These are phyloP conservation scores for Irpex sp. DNA, from an alignment of 1,284 basidiomycete species.

Conservation along the genomic window DNA sequence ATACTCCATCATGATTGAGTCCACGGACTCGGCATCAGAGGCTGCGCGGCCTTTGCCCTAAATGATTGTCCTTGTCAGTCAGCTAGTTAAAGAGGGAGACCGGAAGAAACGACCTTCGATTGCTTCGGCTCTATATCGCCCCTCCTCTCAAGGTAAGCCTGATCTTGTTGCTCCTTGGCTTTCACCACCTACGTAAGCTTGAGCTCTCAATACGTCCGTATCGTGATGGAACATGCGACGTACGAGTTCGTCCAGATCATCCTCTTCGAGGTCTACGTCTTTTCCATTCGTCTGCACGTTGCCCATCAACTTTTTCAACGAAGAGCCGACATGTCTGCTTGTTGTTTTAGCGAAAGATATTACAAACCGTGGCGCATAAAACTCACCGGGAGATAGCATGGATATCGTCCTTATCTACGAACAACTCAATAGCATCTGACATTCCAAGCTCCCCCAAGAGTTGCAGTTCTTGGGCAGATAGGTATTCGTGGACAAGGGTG, in stretches of 20 bases:
- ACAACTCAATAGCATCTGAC: constrained; percentile 88
- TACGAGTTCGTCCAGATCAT: constrained; percentile 73
- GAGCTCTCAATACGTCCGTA: neutral
- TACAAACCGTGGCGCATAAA: neutral
- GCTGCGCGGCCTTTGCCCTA: constrained; percentile 46
- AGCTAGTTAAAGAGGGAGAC: neutral
- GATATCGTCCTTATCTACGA: constrained; percentile 93
- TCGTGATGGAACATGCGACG: constrained; percentile 19
- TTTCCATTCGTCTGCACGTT: constrained; percentile 54
- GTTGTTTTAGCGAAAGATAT: neutral
- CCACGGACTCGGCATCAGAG: constrained; percentile 57
- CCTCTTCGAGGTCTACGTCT: constrained; percentile 58
- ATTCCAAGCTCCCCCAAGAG: constrained; percentile 83
- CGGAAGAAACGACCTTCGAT: constrained; percentile 20
- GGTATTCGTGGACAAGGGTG: constrained; percentile 83
- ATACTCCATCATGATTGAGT: constrained; percentile 62
- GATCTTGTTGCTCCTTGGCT: constrained; percentile 65
- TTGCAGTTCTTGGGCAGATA: constrained; percentile 87
- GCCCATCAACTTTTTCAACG: constrained; percentile 62
- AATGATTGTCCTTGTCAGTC: neutral
- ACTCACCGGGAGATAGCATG: constrained; percentile 86
- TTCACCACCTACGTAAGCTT: constrained; percentile 47
- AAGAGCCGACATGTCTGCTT: constrained; percentile 64
- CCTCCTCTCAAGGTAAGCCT: constrained; percentile 49
- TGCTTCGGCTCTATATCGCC: constrained; percentile 19